Conservation (phyloP, 2,329 filamentous ascomycete genomes). For the Penicillium sp. region DNA sequence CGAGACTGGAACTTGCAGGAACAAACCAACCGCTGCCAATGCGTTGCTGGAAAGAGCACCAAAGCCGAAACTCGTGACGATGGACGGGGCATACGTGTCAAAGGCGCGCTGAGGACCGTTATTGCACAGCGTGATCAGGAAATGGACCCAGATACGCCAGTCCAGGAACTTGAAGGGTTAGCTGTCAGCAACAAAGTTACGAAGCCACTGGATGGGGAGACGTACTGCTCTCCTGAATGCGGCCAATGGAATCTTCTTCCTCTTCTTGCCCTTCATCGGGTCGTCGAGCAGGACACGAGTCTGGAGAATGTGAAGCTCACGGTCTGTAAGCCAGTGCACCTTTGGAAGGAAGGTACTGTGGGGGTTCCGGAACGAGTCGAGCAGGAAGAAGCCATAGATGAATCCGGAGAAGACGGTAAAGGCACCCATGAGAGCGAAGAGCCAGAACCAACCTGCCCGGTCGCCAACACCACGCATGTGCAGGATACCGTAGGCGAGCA, state of each 20-base stretch:
- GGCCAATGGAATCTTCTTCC: slow-evolving; percentile 3
- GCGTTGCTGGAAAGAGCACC: slow-evolving; percentile 16
- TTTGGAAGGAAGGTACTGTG: slow-evolving; percentile 16
- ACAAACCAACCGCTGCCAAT: slow-evolving; percentile 17
- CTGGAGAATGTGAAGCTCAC: slow-evolving; percentile 20
- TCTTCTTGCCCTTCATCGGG: slow-evolving; percentile 17
- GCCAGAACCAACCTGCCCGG: slow-evolving; percentile 18
- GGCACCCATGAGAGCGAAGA: slow-evolving; percentile 15
- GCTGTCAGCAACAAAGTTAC: neutral
- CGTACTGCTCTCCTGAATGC: slow-evolving; percentile 15
- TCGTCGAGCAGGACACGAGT: slow-evolving; percentile 21
- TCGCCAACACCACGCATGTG: slow-evolving; percentile 15
- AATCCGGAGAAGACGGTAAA: slow-evolving; percentile 17
- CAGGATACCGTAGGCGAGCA: slow-evolving; percentile 19
- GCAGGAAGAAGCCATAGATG: slow-evolving; percentile 15
- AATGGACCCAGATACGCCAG: slow-evolving; percentile 20
- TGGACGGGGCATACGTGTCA: slow-evolving; percentile 21
- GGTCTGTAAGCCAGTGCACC: slow-evolving; percentile 11
- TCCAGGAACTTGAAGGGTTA: slow-evolving; percentile 1
- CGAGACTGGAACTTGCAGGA: slow-evolving; percentile 13
- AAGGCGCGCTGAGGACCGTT: slow-evolving; percentile 18
- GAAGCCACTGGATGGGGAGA: neutral
- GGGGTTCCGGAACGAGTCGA: slow-evolving; percentile 16
- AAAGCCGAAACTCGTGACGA: slow-evolving; percentile 22
- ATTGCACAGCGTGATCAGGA: slow-evolving; percentile 18